These are phyloP conservation scores for Alternaria triticimaculans DNA, from an alignment of 2,329 filamentous ascomycete species.

Conservation along the genomic window DNA sequence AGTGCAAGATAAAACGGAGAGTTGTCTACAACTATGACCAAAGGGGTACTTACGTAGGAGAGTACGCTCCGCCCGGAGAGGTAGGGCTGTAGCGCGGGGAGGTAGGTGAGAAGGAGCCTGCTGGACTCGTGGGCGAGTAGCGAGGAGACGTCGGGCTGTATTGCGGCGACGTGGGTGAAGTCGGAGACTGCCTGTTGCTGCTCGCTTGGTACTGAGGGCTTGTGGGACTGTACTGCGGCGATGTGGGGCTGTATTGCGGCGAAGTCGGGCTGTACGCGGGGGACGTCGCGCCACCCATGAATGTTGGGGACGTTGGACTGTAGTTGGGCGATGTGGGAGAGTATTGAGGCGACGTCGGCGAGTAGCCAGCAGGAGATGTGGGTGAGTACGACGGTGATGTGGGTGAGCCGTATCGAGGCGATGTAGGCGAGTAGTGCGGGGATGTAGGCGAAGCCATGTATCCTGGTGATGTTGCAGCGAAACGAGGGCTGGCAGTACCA, in stretches of 20 bases:
- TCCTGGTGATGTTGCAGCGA: constrained; percentile 60
- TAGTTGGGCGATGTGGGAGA: constrained; percentile 55
- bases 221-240: constrained; percentile 74
- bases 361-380: constrained; percentile 60
- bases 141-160: constrained; percentile 44
- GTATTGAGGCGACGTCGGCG: constrained; percentile 55
- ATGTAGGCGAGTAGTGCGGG: constrained; percentile 67
- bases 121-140: constrained; percentile 41
- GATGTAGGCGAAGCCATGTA: constrained; percentile 61
- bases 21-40: constrained; percentile 35
- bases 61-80: constrained; percentile 45
- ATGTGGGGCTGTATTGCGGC: constrained; percentile 62
- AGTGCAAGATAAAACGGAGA: not conserved
- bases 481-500: constrained; percentile 64
- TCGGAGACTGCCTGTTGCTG: constrained; percentile 60
- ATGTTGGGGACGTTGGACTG: constrained; percentile 55
- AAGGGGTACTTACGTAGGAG: constrained; percentile 52
- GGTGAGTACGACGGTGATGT: constrained; percentile 65
- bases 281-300: constrained; percentile 43
- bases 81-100: constrained; percentile 52
- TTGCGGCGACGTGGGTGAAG: constrained; percentile 54
- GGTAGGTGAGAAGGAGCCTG: constrained; percentile 54
- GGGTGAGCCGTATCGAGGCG: constrained; percentile 56
- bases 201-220: constrained; percentile 63
- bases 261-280: constrained; percentile 66